Percentiles rank a stretch among this genome's conserved stretches.
Conservation (phyloP, 441 rosid species). For the Codiaeum variegatum region DNA sequence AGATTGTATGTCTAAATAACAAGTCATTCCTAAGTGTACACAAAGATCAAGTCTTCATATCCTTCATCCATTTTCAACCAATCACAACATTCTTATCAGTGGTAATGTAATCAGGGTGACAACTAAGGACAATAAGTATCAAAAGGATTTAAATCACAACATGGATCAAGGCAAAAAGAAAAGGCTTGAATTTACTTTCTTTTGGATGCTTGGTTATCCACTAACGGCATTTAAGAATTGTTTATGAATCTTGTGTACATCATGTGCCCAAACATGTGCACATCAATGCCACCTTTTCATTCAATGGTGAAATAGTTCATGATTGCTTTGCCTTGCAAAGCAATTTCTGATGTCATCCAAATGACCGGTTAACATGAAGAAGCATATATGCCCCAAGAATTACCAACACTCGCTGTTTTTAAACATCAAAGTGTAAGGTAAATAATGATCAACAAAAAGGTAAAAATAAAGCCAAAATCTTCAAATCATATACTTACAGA, state of each 20-base stretch:
- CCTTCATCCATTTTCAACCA: background rate
- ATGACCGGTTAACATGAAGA: background rate
- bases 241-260: background rate
- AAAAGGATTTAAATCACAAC: background rate
- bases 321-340: conserved; percentile 3
- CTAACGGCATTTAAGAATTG: background rate
- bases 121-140: background rate
- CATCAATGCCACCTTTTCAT: background rate
- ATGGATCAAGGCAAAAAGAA: background rate
- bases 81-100: background rate
- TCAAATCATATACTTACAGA: conserved; percentile 56
- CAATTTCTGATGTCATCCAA: conserved; percentile 6
- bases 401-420: background rate
- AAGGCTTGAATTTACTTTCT: background rate
- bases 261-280: background rate
- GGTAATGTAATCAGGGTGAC: background rate
- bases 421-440: background rate
- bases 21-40: background rate
- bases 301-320: background rate
- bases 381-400: background rate
- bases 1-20: background rate
- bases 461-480: conserved; percentile 5
- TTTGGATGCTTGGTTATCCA: conserved; percentile 5
- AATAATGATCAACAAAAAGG: background rate
- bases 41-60: conserved; percentile 1